phyloP scores from a whole-genome alignment of 2,329 filamentous ascomycete species.

The Bertia moriformis region DNA sequence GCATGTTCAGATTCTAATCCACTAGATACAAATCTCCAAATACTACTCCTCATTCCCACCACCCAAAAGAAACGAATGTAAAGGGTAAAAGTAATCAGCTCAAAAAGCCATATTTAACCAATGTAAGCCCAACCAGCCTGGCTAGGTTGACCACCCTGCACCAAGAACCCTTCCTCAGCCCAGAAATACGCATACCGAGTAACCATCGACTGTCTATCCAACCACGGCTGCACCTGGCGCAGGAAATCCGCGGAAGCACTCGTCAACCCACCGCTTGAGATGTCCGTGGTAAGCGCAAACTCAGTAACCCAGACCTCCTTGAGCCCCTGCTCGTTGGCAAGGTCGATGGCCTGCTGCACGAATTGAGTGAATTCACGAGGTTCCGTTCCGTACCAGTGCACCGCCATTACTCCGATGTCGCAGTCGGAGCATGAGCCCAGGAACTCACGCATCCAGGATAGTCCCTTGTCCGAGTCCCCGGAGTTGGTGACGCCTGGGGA shows the following conservation, averaged over 20 bases:
- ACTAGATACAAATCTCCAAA: no score
- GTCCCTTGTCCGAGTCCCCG: conserved; percentile 13
- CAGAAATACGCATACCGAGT: conserved; percentile 25
- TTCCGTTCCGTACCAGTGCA: conserved; percentile 23
- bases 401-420: conserved; percentile 20
- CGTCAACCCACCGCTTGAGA: conserved; percentile 3
- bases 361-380: conserved; percentile 20
- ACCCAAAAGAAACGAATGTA: no score
- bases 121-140: conserved; percentile 4
- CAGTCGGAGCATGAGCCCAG: conserved; percentile 20
- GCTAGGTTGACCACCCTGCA: conserved; percentile 9
- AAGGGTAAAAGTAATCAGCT: no score
- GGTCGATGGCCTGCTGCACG: conserved; percentile 15
- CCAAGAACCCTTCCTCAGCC: conserved; percentile 14
- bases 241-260: conserved; percentile 17
- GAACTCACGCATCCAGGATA: conserved; percentile 22
- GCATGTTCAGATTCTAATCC: no score
- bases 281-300: conserved; percentile 17
- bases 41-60: no score
- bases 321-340: conserved; percentile 16
- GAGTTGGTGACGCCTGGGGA: conserved; percentile 24
- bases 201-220: conserved; percentile 19
- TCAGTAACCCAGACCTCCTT: conserved; percentile 27
- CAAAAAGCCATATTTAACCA: no score
- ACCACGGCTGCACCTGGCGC: conserved; percentile 17